phyloP scores from a whole-genome alignment of 2,329 filamentous ascomycete species.

The Fusarium sarcochroum region DNA sequence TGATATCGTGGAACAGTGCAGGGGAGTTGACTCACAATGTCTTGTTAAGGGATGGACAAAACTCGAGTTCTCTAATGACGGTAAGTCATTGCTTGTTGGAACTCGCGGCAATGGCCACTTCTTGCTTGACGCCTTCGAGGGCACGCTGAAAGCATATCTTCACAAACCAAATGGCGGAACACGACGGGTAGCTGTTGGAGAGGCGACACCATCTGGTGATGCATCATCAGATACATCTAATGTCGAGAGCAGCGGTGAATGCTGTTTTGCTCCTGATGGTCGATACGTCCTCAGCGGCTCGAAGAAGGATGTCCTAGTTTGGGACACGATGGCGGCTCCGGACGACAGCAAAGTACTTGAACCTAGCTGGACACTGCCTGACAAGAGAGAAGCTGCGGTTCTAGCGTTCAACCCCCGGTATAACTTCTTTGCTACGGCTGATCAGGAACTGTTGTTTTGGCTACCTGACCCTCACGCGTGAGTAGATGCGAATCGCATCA shows the following conservation, averaged over 20 bases:
- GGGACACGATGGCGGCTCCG: slow-evolving; percentile 79
- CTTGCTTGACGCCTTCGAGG: slow-evolving; percentile 92
- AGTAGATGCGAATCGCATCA: slow-evolving; percentile 14
- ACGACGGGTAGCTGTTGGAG: slow-evolving; percentile 67
- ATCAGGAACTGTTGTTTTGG: slow-evolving; percentile 87
- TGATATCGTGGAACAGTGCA: slow-evolving; percentile 76
- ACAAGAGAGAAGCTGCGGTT: slow-evolving; percentile 78
- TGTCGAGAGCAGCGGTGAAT: slow-evolving; percentile 78
- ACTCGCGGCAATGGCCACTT: slow-evolving; percentile 90
- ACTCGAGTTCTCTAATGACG: slow-evolving; percentile 96
- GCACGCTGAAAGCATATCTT: slow-evolving; percentile 81
- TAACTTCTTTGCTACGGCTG: slow-evolving; percentile 92
- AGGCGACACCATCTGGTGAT: slow-evolving; percentile 57
- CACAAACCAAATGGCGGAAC: slow-evolving; percentile 69
- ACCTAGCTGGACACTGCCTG: slow-evolving; percentile 75
- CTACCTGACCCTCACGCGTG: slow-evolving; percentile 75
- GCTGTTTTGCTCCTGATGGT: slow-evolving; percentile 91
- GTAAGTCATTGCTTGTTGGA: slow-evolving; percentile 85
- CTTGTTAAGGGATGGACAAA: slow-evolving; percentile 84
- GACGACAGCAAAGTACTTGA: slow-evolving; percentile 71
- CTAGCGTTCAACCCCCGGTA: slow-evolving; percentile 91
- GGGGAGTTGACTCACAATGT: slow-evolving; percentile 68
- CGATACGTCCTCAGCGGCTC: slow-evolving; percentile 88
- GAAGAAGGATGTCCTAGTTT: slow-evolving; percentile 82
- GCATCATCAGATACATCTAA: slow-evolving; percentile 54